Evolutionary conservation across 2,329 filamentous ascomycete species (phyloP).

Genomic region (Botrytis pseudocinerea): DNA sequence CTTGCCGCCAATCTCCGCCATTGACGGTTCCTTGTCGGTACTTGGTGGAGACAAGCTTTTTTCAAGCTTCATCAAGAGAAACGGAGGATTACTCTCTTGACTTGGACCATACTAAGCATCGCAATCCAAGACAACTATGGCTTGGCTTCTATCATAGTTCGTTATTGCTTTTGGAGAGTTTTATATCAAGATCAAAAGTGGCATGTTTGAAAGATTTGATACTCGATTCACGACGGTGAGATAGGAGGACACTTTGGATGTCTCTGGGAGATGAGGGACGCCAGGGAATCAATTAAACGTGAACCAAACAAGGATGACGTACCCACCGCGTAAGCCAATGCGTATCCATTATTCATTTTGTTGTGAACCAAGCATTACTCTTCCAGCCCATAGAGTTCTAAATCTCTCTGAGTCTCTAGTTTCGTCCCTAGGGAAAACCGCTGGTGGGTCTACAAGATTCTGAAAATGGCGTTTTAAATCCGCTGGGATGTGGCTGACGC

Average conservation of each 20-base stretch:
- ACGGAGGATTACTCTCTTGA: background rate
- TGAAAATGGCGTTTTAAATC: slow-evolving; percentile 1
- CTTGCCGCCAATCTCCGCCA: slow-evolving; percentile 12
- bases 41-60: slow-evolving; percentile 22
- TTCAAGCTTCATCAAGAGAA: background rate
- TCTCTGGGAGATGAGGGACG: slow-evolving; percentile 20
- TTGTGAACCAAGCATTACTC: background rate
- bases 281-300: background rate
- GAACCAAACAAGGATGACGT: slow-evolving; percentile 22
- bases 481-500: background rate
- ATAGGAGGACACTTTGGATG: background rate
- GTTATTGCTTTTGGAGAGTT: background rate
- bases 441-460: background rate
- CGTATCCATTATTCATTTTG: slow-evolving; percentile 22
- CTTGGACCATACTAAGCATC: slow-evolving; percentile 10
- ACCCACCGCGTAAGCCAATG: slow-evolving; percentile 20
- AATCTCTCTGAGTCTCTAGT: background rate
- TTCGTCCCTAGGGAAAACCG: background rate
- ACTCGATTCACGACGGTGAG: background rate
- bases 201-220: background rate
- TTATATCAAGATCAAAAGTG: slow-evolving; percentile 10
- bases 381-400: background rate
- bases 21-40: background rate
- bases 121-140: slow-evolving; percentile 14
- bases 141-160: slow-evolving; percentile 18